Conservation (phyloP, 176 grass and related monocot genomes). For the Zea luxurians region DNA sequence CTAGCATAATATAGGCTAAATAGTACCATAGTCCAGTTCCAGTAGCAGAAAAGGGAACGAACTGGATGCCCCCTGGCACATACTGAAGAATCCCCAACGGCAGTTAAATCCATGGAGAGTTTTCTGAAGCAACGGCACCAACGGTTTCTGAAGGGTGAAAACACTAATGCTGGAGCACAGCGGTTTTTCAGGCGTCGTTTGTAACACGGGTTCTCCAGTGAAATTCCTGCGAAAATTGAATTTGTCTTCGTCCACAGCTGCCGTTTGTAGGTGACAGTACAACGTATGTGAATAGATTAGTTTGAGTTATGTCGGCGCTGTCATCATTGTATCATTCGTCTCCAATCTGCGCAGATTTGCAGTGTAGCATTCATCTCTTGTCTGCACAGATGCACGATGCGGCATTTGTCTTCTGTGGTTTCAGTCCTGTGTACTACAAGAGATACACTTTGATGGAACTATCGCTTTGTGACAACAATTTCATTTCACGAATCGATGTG, state of each 20-base stretch:
- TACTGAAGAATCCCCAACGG: background rate
- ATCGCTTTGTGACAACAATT: too few species aligned
- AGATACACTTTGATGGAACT: too few species aligned
- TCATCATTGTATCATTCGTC: background rate
- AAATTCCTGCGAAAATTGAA: background rate
- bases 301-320: background rate
- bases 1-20: background rate
- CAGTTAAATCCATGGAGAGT: background rate
- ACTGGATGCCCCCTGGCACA: background rate
- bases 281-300: background rate
- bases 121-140: too few species aligned
- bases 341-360: background rate
- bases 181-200: background rate
- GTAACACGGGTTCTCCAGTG: background rate
- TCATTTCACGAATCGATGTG: too few species aligned
- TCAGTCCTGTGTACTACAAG: too few species aligned
- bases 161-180: background rate
- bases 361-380: too few species aligned
- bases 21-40: slow-evolving; percentile 2
- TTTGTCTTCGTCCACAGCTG: too few species aligned
- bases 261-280: background rate
- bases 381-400: too few species aligned
- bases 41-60: slow-evolving; percentile 1
- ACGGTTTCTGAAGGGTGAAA: slow-evolving; percentile 21
- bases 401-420: too few species aligned